Conservation (phyloP, 768 basidiomycete species). For the Mrakia frigida region DNA sequence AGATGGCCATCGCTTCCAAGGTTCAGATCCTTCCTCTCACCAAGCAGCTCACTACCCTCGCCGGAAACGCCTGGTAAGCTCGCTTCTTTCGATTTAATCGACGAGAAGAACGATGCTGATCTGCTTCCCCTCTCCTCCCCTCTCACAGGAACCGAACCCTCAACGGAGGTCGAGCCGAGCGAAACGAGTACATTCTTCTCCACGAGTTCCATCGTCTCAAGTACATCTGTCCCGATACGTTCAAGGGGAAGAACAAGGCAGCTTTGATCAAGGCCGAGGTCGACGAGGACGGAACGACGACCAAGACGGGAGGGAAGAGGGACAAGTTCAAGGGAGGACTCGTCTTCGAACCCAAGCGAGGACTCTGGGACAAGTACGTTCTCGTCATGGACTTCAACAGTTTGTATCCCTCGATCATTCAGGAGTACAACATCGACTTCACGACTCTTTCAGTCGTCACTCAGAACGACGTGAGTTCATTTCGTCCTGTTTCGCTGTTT, state of each 20-base stretch:
- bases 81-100: neutral
- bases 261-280: conserved; percentile 40
- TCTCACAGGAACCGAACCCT: conserved; percentile 85
- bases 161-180: conserved; percentile 94
- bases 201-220: conserved; percentile 96
- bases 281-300: conserved; percentile 47
- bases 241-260: conserved; percentile 49
- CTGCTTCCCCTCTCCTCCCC: neutral
- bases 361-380: conserved; percentile 93
- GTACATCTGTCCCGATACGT: conserved; percentile 93
- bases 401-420: conserved; percentile 96
- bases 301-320: conserved; percentile 48
- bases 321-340: conserved; percentile 99
- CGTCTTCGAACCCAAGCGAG: conserved; percentile 92
- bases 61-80: conserved; percentile 81
- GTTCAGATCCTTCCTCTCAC: conserved; percentile 92
- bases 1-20: conserved; percentile 92
- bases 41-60: conserved; percentile 86
- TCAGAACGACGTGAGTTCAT: conserved; percentile 50
- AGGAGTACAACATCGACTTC: conserved; percentile 99
- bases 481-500: neutral
- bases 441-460: conserved; percentile 80
- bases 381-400: conserved; percentile 99
- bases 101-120: neutral
- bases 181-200: conserved; percentile 96